Base-by-base conservation (phyloP, 208 protist genomes). In the Trypanosoma rangeli region DNA sequence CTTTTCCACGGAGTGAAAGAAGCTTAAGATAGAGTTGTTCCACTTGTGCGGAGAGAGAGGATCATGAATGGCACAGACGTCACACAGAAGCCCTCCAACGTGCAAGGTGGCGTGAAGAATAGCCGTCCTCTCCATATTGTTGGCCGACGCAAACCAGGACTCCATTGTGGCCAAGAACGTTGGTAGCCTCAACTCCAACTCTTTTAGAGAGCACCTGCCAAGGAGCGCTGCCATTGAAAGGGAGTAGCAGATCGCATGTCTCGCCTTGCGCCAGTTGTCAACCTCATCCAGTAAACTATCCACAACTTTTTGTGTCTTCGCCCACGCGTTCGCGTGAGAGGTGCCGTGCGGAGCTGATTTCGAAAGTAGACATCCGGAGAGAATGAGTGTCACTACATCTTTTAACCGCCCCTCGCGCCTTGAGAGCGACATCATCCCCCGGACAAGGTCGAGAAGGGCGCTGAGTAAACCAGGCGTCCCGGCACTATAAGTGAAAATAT, bases 41-140 rank as follows among this genome's bases (percentile, higher is more conserved):
- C 42, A 68, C 31, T 68, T 33, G 39, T 28, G 3, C 48, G 20
- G 8, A 5, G 20, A 22, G 16, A 7, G 16, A 18, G 18, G 12
- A 42, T 13, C 44, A 22, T 49, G 3, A 64, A 0, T 65, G n/a
- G 31, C 16, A 46, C 60, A 60, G 3, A 64, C 24, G 59, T 76
- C 64, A 48, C 28, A 22, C 13, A 77, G 49, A 18, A 77, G 35
- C 20, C 72, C 72, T 5, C 58, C 56, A 0, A 28, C 64, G 50
- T 77, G 72, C 42, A 77, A 22, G n/a, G 53, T 67, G 9, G 72
- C 28, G 31, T 77, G 39, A 39, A 77, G 37, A 63, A 77, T 77
- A 24, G 64, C 53, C 50, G 62, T 49, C 26, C 59, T 63, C n/a
- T 77, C 72, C 18, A 67, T 24, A 29, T 54, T 56, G 39, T 77